Evolutionary conservation across 2,329 filamentous ascomycete genomes (phyloP), one percentile per base, ranked within the genome.

Genomic region (Penicillium brasilianum): DNA sequence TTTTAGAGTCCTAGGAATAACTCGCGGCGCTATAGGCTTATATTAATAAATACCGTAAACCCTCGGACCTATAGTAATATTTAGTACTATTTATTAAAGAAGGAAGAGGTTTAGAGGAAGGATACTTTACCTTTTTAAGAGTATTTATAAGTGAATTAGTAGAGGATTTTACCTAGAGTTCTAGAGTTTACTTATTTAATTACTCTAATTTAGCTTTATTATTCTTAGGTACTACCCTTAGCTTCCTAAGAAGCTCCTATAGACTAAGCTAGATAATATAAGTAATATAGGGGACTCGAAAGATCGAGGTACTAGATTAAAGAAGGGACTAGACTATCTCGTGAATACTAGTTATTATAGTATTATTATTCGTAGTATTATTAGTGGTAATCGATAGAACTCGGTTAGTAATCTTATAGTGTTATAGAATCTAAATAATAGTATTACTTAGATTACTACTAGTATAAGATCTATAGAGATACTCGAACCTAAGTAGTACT

Each of bases 241-340:
- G 39, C 39, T 43, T 43, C 9, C 39, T 22, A 43, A 43, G n/a
- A 13, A 22, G 39, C 39, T 43, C 39, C 9, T 43, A 11, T 43
- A 43, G 39, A 11, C 18, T 10, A 11, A 43, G 39, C 39, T 43
- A 11, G 9, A 43, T 43, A 10, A 43, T 9, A 43, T 43, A 11
- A 43, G 39, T 43, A 43, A 43, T 43, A 43, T 11, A 43, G 39
- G 39, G 39, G 4, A 37, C 36, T 37, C 13, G 13, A 37, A 37
- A 37, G 36, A 37, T 37, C 16, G 6, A 37, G 36, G 36, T 37
- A 37, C 36, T 37, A 37, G 36, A 37, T 37, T 37, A 13, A 44
- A 44, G 41, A 44, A 44, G 41, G 41, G 41, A 44, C 41, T 44
- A 13, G 41, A 44, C 41, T 44, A 5, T 44, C 41, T 44, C 41